Base-by-base conservation (phyloP, 768 basidiomycete species). In the Kwoniella botswanensis region DNA sequence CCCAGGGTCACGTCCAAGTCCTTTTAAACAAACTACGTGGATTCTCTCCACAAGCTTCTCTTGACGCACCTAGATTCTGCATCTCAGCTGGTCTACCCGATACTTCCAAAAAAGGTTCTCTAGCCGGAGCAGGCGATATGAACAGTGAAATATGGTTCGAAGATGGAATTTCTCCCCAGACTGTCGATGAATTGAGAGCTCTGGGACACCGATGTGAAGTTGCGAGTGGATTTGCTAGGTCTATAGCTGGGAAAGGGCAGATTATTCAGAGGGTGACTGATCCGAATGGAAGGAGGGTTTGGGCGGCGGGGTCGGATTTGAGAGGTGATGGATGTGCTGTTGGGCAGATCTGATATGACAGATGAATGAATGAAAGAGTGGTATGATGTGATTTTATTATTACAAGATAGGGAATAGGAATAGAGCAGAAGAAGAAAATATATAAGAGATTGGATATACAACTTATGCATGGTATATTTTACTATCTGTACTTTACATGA, bases 1-100 rank as follows among this genome's bases (percentile, higher is more conserved):
- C 96, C 1, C 94, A 96, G 86, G 95, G 97, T 0, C 96, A 98
- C 76, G 88, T 98, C 3, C 97, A 99, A 84, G 94, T 98, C 7
- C 86, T 98, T 26, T 84, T 98, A 35, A 97, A 94, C 80, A 88
- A 97, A 63, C 87, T 98, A 29, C 88, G 94, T 57, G 95, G 95
- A 2, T 93, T 89, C 82, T 91, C 90, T 2, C 88, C 90, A 0
- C 97, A 99, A 84, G 89, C 92, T 3, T 92, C 94, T 15, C 88
- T 99, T 46, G 96, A 98, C 83, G 91, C 94, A 0, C 96, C 95
- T 10, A 89, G 96, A 15, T 97, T 98, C 85, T 98, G 95, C 81
- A 98, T 98, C 68, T 94, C 93, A 15, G 88, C 93, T 18, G 92
- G 91, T 26, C 87, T 87, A 67, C 91, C 92, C 0, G 89, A 91